Percentiles rank a stretch among this genome's conserved stretches.
Conservation (phyloP, 495 filamentous ascomycete species). For the Penicillium antarcticum region DNA sequence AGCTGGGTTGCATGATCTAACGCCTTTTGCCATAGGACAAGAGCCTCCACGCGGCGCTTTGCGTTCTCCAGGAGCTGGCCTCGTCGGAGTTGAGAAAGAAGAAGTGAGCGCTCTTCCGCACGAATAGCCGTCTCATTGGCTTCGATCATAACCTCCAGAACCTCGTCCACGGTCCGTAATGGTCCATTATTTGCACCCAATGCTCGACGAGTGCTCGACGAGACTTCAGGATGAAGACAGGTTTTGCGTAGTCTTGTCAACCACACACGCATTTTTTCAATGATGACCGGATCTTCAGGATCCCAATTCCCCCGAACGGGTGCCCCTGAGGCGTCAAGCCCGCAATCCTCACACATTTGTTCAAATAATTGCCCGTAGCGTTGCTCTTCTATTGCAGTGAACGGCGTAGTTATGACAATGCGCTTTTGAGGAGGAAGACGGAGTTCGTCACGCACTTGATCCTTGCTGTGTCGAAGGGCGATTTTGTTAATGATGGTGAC, state of each 20-base stretch:
- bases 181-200: constrained; percentile 63
- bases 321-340: constrained; percentile 60
- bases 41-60: constrained; percentile 52
- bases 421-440: constrained; percentile 71
- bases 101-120: constrained; percentile 61
- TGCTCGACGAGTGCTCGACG: constrained; percentile 61
- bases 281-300: constrained; percentile 48
- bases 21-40: constrained; percentile 63
- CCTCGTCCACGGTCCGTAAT: constrained; percentile 76
- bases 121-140: constrained; percentile 62
- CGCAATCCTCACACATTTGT: constrained; percentile 66
- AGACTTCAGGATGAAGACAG: constrained; percentile 80
- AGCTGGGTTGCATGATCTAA: constrained; percentile 50
- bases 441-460: constrained; percentile 66
- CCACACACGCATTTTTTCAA: constrained; percentile 70
- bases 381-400: constrained; percentile 84
- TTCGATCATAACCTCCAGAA: constrained; percentile 86
- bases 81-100: constrained; percentile 57
- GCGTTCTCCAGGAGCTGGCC: constrained; percentile 76
- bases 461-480: constrained; percentile 82
- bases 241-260: constrained; percentile 72
- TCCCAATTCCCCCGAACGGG: constrained; percentile 61
- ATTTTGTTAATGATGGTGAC: constrained; percentile 62
- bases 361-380: constrained; percentile 71
- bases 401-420: constrained; percentile 83